phyloP scores from a whole-genome alignment of 202 grass and related monocot species.

The Carex sylvatica region DNA sequence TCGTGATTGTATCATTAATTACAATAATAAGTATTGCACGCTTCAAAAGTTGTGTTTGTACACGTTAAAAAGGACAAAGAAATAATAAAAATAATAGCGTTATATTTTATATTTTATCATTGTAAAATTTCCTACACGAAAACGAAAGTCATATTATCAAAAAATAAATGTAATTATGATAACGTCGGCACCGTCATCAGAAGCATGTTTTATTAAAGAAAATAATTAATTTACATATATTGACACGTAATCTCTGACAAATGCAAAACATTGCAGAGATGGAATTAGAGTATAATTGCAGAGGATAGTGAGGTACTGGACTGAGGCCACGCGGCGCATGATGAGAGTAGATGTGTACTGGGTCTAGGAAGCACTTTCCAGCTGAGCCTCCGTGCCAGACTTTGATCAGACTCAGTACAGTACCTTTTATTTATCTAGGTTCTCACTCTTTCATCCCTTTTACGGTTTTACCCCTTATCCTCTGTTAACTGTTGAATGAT shows the following conservation, averaged over 20 bases:
- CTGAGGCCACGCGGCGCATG: constrained; percentile 12
- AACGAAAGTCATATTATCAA: neutral
- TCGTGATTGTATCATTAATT: no score
- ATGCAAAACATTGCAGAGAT: neutral
- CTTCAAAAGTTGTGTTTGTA: no score
- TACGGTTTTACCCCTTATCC: neutral
- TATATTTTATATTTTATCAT: neutral
- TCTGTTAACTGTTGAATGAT: no score
- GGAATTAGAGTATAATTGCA: neutral
- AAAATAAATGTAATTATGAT: neutral
- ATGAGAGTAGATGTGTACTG: constrained; percentile 18
- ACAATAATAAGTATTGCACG: no score
- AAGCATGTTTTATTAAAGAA: neutral
- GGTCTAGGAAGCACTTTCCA: constrained; percentile 19
- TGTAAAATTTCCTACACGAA: neutral
- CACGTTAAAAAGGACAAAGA: neutral
- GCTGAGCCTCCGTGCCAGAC: neutral
- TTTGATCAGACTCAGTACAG: neutral
- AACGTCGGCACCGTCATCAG: neutral
- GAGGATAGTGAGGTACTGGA: neutral
- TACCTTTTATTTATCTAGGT: neutral
- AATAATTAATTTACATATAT: neutral
- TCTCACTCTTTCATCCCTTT: neutral
- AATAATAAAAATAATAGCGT: neutral
- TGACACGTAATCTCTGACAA: neutral